Base-by-base conservation (phyloP, 257 asterid species). In the Plantago major region DNA sequence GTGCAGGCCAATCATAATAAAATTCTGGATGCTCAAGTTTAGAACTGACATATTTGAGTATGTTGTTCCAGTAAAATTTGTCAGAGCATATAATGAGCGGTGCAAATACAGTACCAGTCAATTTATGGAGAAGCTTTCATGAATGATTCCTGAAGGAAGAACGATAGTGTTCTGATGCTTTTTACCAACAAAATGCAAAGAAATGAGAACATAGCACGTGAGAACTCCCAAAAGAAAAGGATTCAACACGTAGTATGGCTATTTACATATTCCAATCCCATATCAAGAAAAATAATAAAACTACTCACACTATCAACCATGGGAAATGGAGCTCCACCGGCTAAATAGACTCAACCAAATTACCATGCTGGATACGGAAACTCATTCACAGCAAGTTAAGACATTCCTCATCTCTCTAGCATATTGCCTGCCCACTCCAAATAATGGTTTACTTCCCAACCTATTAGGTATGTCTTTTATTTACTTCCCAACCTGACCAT, bases 401-500 rank as follows among this genome's bases (percentile, higher is more conserved):
- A 46, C 7, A 12, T 26, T 18, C 14, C 9, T 66, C 26, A 12
- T 12, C 13, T 47, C 51, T 37, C 38, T 12, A 5, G 43, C 18
- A n/a, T 66, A 38, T 58, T 12, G 49, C 66, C 42, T 48, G 18
- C 59, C 40, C 38, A 59, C 17, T 52, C 45, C 8, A 4, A 55
- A 26, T 11, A 15, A 26, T 55, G 42, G 7, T 9, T 10, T 18
- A 14, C 26, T 22, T 22, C 26, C 26, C 26, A 22, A 22, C 26
- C 26, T 22, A 1, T 22, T 22, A 22, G 26, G 26, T 22, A 22
- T 22, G 26, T 22, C 26, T 22, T 22, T 22, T 22, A 22, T 22
- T 22, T 22, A 22, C 26, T 22, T 22, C 26, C 26, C 26, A 2
- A 22, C 26, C 26, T 22, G 26, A 22, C 26, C 26, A 22, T 22